Conservation (phyloP, 768 basidiomycete genomes). For the Mycena alexandri region DNA sequence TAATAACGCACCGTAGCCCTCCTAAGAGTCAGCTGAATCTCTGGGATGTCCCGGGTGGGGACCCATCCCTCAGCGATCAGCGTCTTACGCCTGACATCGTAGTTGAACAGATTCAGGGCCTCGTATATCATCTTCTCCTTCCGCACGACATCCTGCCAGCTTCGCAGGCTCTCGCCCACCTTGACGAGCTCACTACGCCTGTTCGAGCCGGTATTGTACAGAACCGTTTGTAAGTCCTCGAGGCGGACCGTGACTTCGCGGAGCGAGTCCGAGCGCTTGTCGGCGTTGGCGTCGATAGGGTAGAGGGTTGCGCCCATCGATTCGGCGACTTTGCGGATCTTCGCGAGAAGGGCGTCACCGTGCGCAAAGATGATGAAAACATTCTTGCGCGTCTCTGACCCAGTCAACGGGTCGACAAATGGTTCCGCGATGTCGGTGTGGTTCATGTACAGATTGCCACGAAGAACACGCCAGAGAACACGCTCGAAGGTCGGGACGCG, state of each 20-base stretch:
- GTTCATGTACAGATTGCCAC: constrained; percentile 99
- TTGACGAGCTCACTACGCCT: constrained; percentile 86
- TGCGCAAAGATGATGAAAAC: constrained; percentile 99
- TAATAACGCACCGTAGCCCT: constrained; percentile 81
- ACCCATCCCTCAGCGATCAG: constrained; percentile 98
- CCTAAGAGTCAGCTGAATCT: constrained; percentile 88
- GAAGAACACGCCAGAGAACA: constrained; percentile 96
- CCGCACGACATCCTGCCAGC: constrained; percentile 94
- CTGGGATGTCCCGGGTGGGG: constrained; percentile 89
- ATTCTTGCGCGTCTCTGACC: constrained; percentile 91
- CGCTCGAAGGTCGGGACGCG: constrained; percentile 96
- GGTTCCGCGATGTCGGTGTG: constrained; percentile 94
- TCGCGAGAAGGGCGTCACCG: constrained; percentile 90
- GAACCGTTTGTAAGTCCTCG: constrained; percentile 90
- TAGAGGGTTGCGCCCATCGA: constrained; percentile 99
- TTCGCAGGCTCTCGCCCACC: constrained; percentile 86
- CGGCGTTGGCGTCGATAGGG: constrained; percentile 94
- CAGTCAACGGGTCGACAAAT: constrained; percentile 89
- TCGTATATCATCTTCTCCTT: constrained; percentile 98
- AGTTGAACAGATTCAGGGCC: constrained; percentile 95
- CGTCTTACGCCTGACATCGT: constrained; percentile 93
- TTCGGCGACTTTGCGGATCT: constrained; percentile 98
- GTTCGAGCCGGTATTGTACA: constrained; percentile 90
- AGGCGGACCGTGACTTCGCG: constrained; percentile 89
- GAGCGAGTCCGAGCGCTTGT: constrained; percentile 91